Conservation (phyloP, 2,329 filamentous ascomycete genomes). For the Daldinia sp. region DNA sequence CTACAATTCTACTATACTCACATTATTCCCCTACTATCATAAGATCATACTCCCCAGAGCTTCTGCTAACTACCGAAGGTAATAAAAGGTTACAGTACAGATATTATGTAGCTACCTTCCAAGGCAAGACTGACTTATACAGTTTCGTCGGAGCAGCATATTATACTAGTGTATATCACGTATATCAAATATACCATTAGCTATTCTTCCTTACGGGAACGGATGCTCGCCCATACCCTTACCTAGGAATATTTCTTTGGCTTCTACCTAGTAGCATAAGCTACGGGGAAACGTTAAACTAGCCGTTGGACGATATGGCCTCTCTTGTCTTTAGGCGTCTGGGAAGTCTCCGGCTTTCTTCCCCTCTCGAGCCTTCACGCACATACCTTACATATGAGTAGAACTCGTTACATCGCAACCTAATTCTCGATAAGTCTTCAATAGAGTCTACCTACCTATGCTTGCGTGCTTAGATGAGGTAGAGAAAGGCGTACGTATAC, state of each 20-base stretch:
- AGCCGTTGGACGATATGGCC: not conserved
- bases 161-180: not conserved
- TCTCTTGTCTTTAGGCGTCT: not conserved
- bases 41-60: not conserved
- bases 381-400: not conserved
- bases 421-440: not conserved
- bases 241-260: not conserved
- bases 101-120: too few relatives aligned
- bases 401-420: not conserved
- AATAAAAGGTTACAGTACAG: too few relatives aligned
- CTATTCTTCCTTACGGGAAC: not conserved
- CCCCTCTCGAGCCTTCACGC: not conserved
- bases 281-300: too few relatives aligned
- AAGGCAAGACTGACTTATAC: not conserved
- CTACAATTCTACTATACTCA: not conserved
- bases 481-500: conserved; percentile 20
- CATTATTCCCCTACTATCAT: not conserved
- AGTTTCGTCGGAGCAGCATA: not conserved
- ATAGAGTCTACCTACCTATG: not conserved
- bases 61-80: too few relatives aligned
- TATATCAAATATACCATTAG: too few relatives aligned
- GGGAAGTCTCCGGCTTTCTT: not conserved
- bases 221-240: not conserved
- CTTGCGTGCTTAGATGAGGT: not conserved
- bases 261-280: too few relatives aligned